Base-by-base conservation (phyloP, 169 alveolate genomes). In the Theileria luwenshuni region DNA sequence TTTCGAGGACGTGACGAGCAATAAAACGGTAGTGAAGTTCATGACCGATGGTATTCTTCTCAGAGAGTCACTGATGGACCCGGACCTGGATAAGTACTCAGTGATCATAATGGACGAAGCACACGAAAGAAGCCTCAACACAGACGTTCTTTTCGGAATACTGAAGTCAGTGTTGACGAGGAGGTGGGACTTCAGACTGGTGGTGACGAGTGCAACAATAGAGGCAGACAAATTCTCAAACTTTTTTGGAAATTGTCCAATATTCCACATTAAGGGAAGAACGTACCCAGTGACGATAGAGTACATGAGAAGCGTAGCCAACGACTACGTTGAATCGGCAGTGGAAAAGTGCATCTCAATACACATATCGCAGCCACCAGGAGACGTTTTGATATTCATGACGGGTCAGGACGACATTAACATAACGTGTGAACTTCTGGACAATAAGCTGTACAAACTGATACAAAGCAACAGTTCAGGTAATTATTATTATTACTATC, bases 91-190 rank as follows among this genome's bases (percentile, higher is more conserved):
- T 64, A 83, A 94, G 58, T 98, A 98, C 86, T 86, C 98, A 62
- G 98, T 96, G 60, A 92, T 98, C 54, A 96, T 98, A 70, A 98
- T 98, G 99, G 99, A 98, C 90, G 99, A 98, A 69, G 99, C 99
- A 27, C 99, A 98, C 91, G 99, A 98, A 86, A 93, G 99, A 89
- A 95, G 99, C 27, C 90, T 98, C 74, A 96, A 97, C 83, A 98
- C 99, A 0, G 99, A 98, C 91, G 99, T 98, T 21, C 92, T 98
- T 28, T 97, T 98, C 86, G 99, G 99, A 7, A 95, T 98, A 8
- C 81, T 98, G 72, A 97, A 95, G 84, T 96, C 96, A 62, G 97
- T 98, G 23, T 94, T 97, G 25, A 77, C 95, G 47, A 92, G 95
- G 68, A 93, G 99, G 76, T 90, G 97, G 71, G 99, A 98, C 80